Base-by-base conservation (phyloP, 768 basidiomycete species). In the Auricularia auricula-judae region DNA sequence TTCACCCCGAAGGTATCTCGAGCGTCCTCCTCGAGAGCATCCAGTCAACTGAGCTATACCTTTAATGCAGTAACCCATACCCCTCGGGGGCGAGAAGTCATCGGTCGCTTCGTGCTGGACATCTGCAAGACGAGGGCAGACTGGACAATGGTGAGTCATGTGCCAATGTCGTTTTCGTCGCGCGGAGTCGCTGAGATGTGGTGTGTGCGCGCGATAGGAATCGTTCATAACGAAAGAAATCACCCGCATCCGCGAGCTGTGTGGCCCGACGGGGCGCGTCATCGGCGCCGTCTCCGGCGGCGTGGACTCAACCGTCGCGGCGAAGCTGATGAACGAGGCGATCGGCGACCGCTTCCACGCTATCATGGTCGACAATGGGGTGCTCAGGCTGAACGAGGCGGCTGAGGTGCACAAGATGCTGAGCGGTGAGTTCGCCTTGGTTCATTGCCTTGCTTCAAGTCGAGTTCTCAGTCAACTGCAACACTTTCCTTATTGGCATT, bases 301-400 rank as follows among this genome's bases (percentile, higher is more conserved):
- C 61, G 97, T 99, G 60, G 97, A 98, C 74, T 96, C 93, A 68
- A 94, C 94, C 0, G 97, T 99, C 16, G 97, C 97, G 3, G 97
- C 97, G 53, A 98, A 98, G 76, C 82, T 99, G 66, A 99, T 99
- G 97, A 95, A 98, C 69, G 95, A 98, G 78, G 97, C 97, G 34
- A 98, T 99, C 70, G 97, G 97, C 35, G 93, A 98, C 74, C 84
- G 96, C 66, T 99, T 99, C 82, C 97, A 96, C 71, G 97, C 95
- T 10, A 97, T 98, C 77, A 95, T 98, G 94, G 97, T 98, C 54
- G 96, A 98, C 76, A 99, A 99, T 71, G 97, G 97, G 65, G 96
- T 98, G 35, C 81, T 99, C 11, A 90, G 97, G 62, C 76, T 89
- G 68, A 88, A 98, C 72, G 97, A 99, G 74, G 94, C 87, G 10